phyloP scores from a whole-genome alignment of 1,139 yeast genomes.

The Nakaseomyces glabratus region DNA sequence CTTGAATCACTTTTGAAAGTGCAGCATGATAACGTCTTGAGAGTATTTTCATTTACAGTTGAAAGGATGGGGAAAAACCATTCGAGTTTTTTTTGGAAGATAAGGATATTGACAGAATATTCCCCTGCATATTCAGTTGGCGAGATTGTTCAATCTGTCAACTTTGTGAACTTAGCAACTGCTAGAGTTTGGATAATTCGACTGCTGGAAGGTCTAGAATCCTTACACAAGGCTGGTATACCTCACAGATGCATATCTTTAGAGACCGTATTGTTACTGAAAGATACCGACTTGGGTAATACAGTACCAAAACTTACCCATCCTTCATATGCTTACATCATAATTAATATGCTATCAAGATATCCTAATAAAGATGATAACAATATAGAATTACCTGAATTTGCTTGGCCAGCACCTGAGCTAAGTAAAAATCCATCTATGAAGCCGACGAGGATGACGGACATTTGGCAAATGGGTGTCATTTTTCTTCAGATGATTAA shows the following conservation, averaged over 20 bases:
- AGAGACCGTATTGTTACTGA: constrained; percentile 47
- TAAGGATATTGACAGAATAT: constrained; percentile 61
- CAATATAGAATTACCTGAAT: constrained; percentile 20
- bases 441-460: constrained; percentile 66
- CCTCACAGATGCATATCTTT: constrained; percentile 62
- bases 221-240: constrained; percentile 70
- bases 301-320: constrained; percentile 55
- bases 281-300: constrained; percentile 43
- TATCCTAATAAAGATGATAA: constrained; percentile 38
- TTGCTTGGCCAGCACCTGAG: constrained; percentile 75
- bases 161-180: constrained; percentile 55
- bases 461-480: constrained; percentile 88
- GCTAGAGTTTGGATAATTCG: constrained; percentile 89
- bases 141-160: constrained; percentile 62
- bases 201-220: constrained; percentile 74
- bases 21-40: constrained; percentile 55
- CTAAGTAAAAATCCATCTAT: constrained; percentile 34
- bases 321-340: constrained; percentile 60
- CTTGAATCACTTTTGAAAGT: constrained; percentile 50
- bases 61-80: constrained; percentile 38
- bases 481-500: constrained; percentile 62
- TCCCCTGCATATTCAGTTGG: constrained; percentile 50
- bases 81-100: constrained; percentile 43
- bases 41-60: constrained; percentile 62
- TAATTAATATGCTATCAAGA: constrained; percentile 48